Base-by-base conservation (phyloP, 208 protist species). In the Wallacemonas collosoma region DNA sequence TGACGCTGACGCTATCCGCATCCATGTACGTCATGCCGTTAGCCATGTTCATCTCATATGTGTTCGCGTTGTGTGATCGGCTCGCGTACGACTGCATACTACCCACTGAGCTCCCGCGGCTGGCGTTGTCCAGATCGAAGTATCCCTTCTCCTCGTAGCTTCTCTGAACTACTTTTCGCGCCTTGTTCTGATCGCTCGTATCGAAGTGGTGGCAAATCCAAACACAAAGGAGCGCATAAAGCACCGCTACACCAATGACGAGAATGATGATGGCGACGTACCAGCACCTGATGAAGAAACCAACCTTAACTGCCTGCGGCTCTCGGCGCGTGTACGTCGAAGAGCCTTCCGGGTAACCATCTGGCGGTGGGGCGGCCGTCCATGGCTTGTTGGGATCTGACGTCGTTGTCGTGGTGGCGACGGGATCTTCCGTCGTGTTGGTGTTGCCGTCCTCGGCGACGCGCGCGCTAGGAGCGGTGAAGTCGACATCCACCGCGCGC, bases 221-320 rank as follows among this genome's bases (percentile, higher is more conserved):
- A n/a, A 80, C 4, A 17, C 67, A 74, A 6, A 84, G 72, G 12
- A 76, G 43, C 2, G 64, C 66, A 66, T 84, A 84, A 2, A 64
- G 41, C 6, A 57, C 44, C 1, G 54, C 11, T 6, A 76, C 72
- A 17, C 60, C 62, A 7, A 84, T 45, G 6, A 80, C 72, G 15
- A 84, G 58, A 43, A 80, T 68, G 68, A 84, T 80, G 43, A 84
- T 80, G 40, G 75, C 75, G 0, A 80, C 66, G 67, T 79, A 84
- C 79, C 79, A 84, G 65, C 78, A 44, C 5, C 40, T 35, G 17
- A 51, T 71, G 51, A 84, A 77, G 57, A 84, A 80, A 3, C 70
- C 36, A 12, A 61, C 15, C 4, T 60, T 65, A 9, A 65, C 60
- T 8, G 7, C 40, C 55, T 26, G 69, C 45, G 35, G n/a, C 14